These are phyloP conservation scores for Phytophthora litchii DNA, from an alignment of 352 stramenopile species.

Conservation along the genomic window DNA sequence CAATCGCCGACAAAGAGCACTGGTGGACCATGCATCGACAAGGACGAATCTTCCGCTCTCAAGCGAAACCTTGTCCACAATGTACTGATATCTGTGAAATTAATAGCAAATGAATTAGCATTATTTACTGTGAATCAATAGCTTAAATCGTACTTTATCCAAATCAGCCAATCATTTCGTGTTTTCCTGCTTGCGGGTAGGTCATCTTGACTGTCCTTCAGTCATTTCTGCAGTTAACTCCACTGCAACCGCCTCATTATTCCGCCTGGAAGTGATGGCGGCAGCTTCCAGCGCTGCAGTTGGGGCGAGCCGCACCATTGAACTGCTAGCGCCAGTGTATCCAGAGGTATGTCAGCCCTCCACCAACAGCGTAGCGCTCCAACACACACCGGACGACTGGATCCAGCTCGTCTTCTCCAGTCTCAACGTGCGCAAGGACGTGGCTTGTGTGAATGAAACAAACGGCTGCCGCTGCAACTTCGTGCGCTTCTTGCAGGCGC, in stretches of 20 bases:
- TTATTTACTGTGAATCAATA: no score
- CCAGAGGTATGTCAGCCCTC: slow-evolving; percentile 15
- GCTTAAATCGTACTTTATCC: no score
- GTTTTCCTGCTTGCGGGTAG: neutral
- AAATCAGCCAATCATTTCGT: neutral
- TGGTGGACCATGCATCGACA: neutral
- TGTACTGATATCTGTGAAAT: no score
- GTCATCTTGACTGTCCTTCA: no score
- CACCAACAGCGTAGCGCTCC: slow-evolving; percentile 12
- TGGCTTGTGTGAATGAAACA: slow-evolving; percentile 53
- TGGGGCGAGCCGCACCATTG: slow-evolving; percentile 32
- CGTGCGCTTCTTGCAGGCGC: slow-evolving; percentile 44
- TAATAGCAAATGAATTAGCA: no score
- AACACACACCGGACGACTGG: slow-evolving; percentile 34
- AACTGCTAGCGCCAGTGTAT: slow-evolving; percentile 47
- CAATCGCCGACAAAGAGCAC: neutral
- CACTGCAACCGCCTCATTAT: neutral
- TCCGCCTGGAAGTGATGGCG: slow-evolving; percentile 17
- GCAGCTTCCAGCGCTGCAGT: neutral
- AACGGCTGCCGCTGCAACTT: slow-evolving; percentile 55
- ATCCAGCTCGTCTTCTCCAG: slow-evolving; percentile 43
- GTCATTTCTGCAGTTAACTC: no score
- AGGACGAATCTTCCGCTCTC: no score
- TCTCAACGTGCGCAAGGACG: slow-evolving; percentile 38
- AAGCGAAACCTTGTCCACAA: no score